These are phyloP conservation scores for Phyllosticta ampelicida DNA, from an alignment of 2,329 filamentous ascomycete species.

Conservation along the genomic window DNA sequence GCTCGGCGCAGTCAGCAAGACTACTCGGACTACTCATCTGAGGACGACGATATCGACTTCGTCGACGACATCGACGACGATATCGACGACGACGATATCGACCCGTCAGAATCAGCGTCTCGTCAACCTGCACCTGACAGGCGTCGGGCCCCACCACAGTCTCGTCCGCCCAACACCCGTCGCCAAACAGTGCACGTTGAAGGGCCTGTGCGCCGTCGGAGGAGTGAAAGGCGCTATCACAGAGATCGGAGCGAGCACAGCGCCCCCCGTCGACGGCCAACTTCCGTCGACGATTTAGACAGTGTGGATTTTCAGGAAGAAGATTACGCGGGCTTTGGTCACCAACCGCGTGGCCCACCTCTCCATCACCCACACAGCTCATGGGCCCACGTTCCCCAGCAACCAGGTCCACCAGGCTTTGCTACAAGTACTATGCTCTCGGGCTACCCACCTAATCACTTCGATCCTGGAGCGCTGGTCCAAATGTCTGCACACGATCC, in stretches of 20 bases:
- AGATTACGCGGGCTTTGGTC: conserved; percentile 33
- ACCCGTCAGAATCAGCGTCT: conserved; percentile 40
- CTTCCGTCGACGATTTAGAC: conserved; percentile 27
- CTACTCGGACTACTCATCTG: conserved; percentile 19
- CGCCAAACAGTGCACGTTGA: conserved; percentile 18
- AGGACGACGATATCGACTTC: conserved; percentile 26
- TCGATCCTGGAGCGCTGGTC: conserved; percentile 19
- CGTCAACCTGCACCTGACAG: conserved; percentile 16
- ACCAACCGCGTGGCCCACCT: conserved; percentile 20
- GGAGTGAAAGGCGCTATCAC: conserved; percentile 22
- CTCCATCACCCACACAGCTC: conserved; percentile 26
- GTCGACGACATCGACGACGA: conserved; percentile 36
- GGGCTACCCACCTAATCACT: conserved; percentile 20
- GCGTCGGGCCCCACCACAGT: conserved; percentile 21
- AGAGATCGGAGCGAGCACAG: conserved; percentile 12
- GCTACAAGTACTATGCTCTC: conserved; percentile 29
- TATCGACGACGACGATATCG: conserved; percentile 36
- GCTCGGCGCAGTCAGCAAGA: conserved; percentile 21
- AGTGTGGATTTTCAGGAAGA: conserved; percentile 37
- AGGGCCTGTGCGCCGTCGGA: conserved; percentile 16
- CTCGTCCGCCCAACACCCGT: conserved; percentile 22
- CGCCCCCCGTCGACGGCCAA: conserved; percentile 20
- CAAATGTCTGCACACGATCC: conserved; percentile 25
- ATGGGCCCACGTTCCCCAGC: conserved; percentile 26
- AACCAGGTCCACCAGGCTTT: conserved; percentile 14